Base-by-base conservation (phyloP, 305 asterid genomes). In the Fraxinus greggii region DNA sequence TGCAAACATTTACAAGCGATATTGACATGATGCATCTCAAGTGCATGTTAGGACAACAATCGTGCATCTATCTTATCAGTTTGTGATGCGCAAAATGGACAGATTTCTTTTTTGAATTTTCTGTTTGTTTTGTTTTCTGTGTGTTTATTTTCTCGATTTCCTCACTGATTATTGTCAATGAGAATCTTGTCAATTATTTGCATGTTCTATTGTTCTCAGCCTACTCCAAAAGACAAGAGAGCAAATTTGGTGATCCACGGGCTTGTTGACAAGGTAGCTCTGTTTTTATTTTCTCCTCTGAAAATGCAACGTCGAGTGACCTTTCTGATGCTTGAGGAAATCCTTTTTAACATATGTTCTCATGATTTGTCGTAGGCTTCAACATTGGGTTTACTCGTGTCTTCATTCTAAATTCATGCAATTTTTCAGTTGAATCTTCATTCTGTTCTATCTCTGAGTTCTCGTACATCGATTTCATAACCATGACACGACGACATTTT, bases 211-310 rank as follows among this genome's bases (percentile, higher is more conserved):
- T 61, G 45, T 28, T 61, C 80, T 19, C 70, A 67, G 76, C 76
- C 76, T 72, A 96, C 99, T 70, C 99, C 99, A 29, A 96, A 96
- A 90, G 99, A 96, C 92, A 94, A 94, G 94, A 94, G 91, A 88
- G 98, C 99, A 42, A 92, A 88, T 84, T 80, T 96, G 92, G 95
- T 96, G 88, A 91, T 96, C 80, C 99, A 92, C 75, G 99, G 97
- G 38, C 91, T 89, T 78, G 98, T 92, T 51, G 98, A 94, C 89
- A 91, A 94, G 99, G 99, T 94, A 84, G 76, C 38, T 33, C 26
- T 17, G 28, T 19, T 72, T 7, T 65, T 26, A 65, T 13, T 24
- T 65, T 65, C 35, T 65, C 45, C 48, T 72, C 48, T 72, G 42
- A 32, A 72, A 72, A 72, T 72, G 42, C 45, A 72, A 32, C 38